These are phyloP conservation scores for Berkeleyomyces rouxiae DNA, from an alignment of 2,329 filamentous ascomycete genomes.

Conservation along the genomic window DNA sequence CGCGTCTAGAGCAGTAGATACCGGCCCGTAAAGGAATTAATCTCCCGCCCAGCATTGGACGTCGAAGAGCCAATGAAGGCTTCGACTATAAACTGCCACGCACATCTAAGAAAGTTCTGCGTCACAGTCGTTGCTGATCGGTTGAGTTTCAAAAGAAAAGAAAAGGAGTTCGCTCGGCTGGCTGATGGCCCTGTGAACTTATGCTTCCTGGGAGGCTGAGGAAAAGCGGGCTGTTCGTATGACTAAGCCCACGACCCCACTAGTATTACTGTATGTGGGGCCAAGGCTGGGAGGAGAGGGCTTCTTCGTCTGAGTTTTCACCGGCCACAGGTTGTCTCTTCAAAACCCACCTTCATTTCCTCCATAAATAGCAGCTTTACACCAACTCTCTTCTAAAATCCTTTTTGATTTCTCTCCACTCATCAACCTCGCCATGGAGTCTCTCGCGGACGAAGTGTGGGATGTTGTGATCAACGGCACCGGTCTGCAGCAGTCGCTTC, in stretches of 20 bases:
- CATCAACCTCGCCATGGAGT: constrained; percentile 42
- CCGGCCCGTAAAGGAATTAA: constrained; percentile 44
- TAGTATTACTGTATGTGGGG: not conserved
- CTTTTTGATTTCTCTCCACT: constrained; percentile 9
- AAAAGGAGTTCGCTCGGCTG: constrained; percentile 18
- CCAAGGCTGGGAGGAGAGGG: constrained; percentile 5
- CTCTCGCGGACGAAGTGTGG: constrained; percentile 56
- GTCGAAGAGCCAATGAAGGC: constrained; percentile 23
- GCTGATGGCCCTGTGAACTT: not conserved
- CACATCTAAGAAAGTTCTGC: constrained; percentile 17
- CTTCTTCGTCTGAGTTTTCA: not conserved
- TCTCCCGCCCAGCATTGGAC: constrained; percentile 45
- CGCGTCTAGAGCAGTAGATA: constrained; percentile 78
- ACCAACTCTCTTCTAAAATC: not conserved
- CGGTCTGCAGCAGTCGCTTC: constrained; percentile 59
- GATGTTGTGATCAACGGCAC: constrained; percentile 68
- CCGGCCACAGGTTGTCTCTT: not conserved
- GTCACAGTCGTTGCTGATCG: constrained; percentile 20
- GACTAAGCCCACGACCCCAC: constrained; percentile 7
- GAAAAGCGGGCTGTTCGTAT: not conserved
- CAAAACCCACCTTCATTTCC: not conserved
- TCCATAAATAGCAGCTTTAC: constrained; percentile 15
- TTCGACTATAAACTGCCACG: constrained; percentile 6
- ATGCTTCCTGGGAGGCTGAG: not conserved
- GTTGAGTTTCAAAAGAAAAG: constrained; percentile 23